Evolutionary conservation across 208 protist species (phyloP), one percentile per base, ranked within the genome.

Genomic region (Trypanosoma avium): DNA sequence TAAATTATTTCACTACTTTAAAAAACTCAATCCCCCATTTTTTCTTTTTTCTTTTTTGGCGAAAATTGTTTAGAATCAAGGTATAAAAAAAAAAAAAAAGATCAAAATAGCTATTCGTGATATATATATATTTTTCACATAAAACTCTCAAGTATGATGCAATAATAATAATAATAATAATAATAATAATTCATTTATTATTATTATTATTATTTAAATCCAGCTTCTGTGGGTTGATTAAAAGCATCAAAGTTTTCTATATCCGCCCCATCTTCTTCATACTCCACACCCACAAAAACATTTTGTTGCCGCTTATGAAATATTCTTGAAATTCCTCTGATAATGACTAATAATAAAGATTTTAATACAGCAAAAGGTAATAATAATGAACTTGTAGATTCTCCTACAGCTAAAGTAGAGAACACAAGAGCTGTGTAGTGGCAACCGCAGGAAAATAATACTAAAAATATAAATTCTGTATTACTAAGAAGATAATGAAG

Each of bases 401-500:
- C 86, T 0, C 82, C 86, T 17, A 85, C 81, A 27, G 82, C 81
- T 10, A 61, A 8, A 10, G 70, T 61, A 32, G 77, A 85, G 29
- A 93, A 65, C 47, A 71, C 74, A 15, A 87, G 57, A 0, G 82
- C 67, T 12, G 63, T 46, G 57, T 86, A 93, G 54, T 93, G 88
- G 55, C 73, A 87, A 29, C 35, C 46, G 2, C 49, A 38, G 22
- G 64, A 75, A 8, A 84, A 50, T 7, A 93, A 26, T 30, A 72
- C 65, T 43, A 93, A 59, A 10, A 88, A 29, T 12, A 79, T 59
- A 71, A 85, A 87, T 58, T 83, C 70, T 13, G 55, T 67, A 12
- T 72, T 78, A 33, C 47, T 79, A 32, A 92, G 61, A 35, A 92
- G 80, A 33, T 58, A 43, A 50, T 82, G 47, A 30, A 47, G 38